phyloP scores from a whole-genome alignment of 2,329 filamentous ascomycete species.

The Aspergillus alliaceus region DNA sequence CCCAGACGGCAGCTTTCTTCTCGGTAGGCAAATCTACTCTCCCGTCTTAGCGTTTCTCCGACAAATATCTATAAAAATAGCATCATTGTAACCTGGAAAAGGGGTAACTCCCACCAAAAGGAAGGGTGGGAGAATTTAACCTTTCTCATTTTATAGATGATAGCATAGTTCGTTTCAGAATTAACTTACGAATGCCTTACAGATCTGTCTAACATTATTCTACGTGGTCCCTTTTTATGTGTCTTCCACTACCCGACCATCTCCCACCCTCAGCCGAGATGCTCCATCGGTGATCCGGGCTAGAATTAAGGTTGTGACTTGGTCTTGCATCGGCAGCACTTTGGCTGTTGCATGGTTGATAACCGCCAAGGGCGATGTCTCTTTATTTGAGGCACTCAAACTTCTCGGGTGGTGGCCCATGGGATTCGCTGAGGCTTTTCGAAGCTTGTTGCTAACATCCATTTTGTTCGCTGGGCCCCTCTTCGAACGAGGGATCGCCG shows the following conservation, averaged over 20 bases:
- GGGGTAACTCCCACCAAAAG: not conserved
- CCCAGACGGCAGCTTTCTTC: slow-evolving; percentile 35
- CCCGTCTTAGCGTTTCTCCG: slow-evolving; percentile 3
- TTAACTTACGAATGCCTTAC: not conserved
- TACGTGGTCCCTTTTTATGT: slow-evolving; percentile 93
- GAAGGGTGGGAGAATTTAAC: not conserved
- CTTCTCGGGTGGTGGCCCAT: slow-evolving; percentile 81
- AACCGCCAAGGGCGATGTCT: slow-evolving; percentile 52
- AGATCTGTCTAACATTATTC: slow-evolving; percentile 79
- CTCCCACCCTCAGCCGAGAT: slow-evolving; percentile 76
- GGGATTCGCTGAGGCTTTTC: slow-evolving; percentile 62
- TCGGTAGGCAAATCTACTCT: slow-evolving; percentile 37
- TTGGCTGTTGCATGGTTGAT: slow-evolving; percentile 67
- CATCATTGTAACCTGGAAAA: slow-evolving; percentile 1
- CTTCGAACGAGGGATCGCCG: slow-evolving; percentile 74
- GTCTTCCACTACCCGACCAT: slow-evolving; percentile 75
- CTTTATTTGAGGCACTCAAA: slow-evolving; percentile 59
- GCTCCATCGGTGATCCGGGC: slow-evolving; percentile 85
- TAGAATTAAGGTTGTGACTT: slow-evolving; percentile 75
- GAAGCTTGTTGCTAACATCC: slow-evolving; percentile 68
- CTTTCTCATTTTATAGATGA: not conserved
- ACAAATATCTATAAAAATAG: slow-evolving; percentile 14
- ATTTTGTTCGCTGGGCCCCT: slow-evolving; percentile 82
- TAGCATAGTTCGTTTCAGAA: not conserved
- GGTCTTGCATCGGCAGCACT: slow-evolving; percentile 71